Evolutionary conservation across 495 filamentous ascomycete genomes (phyloP), one percentile per base, ranked within the genome.

Genomic region (Trichoderma reesei): DNA sequence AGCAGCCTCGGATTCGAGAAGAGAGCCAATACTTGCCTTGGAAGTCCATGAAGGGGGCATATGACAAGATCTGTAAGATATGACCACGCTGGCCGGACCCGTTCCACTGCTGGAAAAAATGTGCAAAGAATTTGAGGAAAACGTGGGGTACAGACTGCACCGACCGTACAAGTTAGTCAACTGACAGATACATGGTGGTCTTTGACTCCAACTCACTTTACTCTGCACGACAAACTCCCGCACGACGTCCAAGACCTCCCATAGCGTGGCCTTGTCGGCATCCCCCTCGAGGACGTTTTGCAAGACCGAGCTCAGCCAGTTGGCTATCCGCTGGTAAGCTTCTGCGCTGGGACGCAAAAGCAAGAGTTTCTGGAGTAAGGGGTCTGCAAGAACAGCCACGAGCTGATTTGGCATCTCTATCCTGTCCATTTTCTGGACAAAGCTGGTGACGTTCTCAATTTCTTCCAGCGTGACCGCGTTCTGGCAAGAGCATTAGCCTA

Each of bases 351-450:
- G 84, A 34, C 80, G 83, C 26, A 95, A 73, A 18, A 80, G 76
- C 26, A 94, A 67, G 59, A 90, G 84, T 67, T 91, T 92, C 68
- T 92, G 91, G 16, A 92, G 82, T 59, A 96, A 79, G 6, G 83
- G 85, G 72, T 96, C 89, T 4, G 82, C 84, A 18, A 96, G 74
- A 10, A 85, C 84, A 7, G 92, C 90, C 33, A 90, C 85, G 3
- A 94, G 78, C 72, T 95, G 91, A 63, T 87, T 90, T 5, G 90
- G 91, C 41, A 90, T 73, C 68, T 93, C 89, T 41, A 96, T 86
- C 67, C 81, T 86, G 65, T 96, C 91, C 8, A 96, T 72, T 56
- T 85, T 91, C 20, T 83, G 80, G 16, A 92, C 85, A 67, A 96
- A 88, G 65, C 87, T 81, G 20, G 87, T 78, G 26, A 88, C 82